A percentile compares a stretch with the other conserved stretches of the same genome.
Conservation (phyloP, 108 stramenopile species). For the Cyclotella atomus region DNA sequence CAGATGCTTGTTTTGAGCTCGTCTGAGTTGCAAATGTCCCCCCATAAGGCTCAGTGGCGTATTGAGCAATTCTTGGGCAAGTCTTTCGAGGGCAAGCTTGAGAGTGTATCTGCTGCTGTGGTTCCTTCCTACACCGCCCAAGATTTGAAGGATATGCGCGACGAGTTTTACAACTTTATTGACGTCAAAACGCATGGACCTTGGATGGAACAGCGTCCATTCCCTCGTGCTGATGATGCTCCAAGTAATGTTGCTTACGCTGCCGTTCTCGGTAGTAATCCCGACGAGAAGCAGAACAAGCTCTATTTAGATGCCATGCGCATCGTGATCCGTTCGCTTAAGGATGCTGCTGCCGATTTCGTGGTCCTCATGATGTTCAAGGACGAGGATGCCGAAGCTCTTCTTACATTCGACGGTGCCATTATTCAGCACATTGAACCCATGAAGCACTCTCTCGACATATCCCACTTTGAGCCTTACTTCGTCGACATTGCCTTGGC, state of each 20-base stretch:
- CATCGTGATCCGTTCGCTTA: slow-evolving; percentile 3
- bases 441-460: neutral
- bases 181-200: no score
- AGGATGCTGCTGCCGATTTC: neutral
- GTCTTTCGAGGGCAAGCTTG: no score
- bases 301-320: slow-evolving; percentile 14
- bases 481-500: slow-evolving; percentile 15
- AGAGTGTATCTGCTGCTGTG: no score
- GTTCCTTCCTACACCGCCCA: no score
- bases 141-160: no score
- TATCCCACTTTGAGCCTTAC: slow-evolving; percentile 15
- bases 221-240: no score
- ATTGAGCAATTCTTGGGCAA: no score
- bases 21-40: no score
- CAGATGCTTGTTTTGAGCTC: no score
- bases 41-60: no score
- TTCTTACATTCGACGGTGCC: slow-evolving; percentile 1
- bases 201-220: no score
- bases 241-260: slow-evolving; percentile 14
- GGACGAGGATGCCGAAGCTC: neutral
- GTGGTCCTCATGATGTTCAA: slow-evolving; percentile 1
- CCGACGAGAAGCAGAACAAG: slow-evolving; percentile 5
- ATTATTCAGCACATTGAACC: slow-evolving; percentile 3
- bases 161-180: no score
- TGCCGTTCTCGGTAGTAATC: slow-evolving; percentile 18